Evolutionary conservation across 345 rosid genomes (phyloP).

Genomic region (Populus nigra): DNA sequence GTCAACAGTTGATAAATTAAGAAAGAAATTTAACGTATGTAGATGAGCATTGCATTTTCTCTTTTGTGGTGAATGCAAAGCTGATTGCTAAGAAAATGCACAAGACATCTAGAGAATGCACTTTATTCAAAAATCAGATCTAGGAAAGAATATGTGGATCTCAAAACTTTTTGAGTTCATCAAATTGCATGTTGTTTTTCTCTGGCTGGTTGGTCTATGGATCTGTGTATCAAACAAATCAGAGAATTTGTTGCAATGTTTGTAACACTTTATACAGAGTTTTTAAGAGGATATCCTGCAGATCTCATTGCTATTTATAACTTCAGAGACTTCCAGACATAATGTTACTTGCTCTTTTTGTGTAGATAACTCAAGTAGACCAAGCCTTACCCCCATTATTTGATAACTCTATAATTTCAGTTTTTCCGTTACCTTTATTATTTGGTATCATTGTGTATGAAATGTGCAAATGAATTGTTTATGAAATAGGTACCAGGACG

Average conservation of each 20-base stretch:
- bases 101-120: background rate
- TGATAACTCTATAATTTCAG: background rate
- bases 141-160: background rate
- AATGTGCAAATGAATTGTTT: conserved; percentile 2
- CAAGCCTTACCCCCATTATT: background rate
- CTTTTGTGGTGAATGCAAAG: background rate
- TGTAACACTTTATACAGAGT: background rate
- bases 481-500: conserved; percentile 84
- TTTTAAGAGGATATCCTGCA: background rate
- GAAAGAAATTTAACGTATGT: background rate
- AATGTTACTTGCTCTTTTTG: background rate
- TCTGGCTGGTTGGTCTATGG: background rate
- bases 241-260: background rate
- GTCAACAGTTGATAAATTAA: background rate
- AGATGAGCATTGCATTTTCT: background rate
- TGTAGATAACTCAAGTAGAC: background rate
- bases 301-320: background rate
- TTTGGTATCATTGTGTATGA: background rate
- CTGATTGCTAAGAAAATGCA: background rate
- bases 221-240: background rate
- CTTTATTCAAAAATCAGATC: background rate
- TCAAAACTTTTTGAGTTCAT: background rate
- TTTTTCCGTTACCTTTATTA: background rate
- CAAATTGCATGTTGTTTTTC: background rate
- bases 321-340: background rate